Conservation (phyloP, 768 basidiomycete species). For the Russula griseocarnosa region DNA sequence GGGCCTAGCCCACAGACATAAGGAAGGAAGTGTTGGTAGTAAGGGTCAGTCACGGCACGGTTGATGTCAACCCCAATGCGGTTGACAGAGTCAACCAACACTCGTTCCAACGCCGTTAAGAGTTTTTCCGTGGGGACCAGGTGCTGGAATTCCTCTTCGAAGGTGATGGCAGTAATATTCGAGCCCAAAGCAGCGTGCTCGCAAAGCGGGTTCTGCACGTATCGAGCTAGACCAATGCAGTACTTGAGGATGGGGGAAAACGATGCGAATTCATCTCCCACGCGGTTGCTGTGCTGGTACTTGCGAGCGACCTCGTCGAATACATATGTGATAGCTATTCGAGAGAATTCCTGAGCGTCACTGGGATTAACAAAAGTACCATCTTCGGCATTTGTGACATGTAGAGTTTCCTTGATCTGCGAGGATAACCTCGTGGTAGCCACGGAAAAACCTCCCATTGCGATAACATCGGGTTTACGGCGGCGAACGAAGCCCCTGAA, state of each 20-base stretch:
- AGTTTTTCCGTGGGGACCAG: constrained; percentile 84
- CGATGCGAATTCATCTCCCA: constrained; percentile 75
- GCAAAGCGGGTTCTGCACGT: constrained; percentile 88
- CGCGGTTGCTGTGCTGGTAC: constrained; percentile 87
- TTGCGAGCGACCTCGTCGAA: constrained; percentile 90
- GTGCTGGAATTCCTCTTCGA: constrained; percentile 83
- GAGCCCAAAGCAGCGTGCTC: constrained; percentile 88
- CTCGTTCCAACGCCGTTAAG: constrained; percentile 73
- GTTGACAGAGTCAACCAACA: constrained; percentile 86
- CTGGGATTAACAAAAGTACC: constrained; percentile 19
- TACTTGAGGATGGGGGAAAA: constrained; percentile 80
- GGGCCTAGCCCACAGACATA: constrained; percentile 94
- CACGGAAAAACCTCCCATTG: constrained; percentile 83
- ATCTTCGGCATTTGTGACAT: constrained; percentile 16
- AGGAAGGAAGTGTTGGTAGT: constrained; percentile 84
- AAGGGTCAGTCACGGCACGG: constrained; percentile 79
- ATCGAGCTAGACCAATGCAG: constrained; percentile 90
- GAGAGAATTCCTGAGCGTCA: constrained; percentile 39
- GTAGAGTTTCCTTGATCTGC: constrained; percentile 56
- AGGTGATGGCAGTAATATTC: constrained; percentile 78
- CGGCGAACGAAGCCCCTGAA: constrained; percentile 80
- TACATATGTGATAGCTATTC: constrained; percentile 76
- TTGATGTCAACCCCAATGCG: constrained; percentile 96
- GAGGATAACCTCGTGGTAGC: constrained; percentile 68
- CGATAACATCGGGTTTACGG: constrained; percentile 83